Evolutionary conservation across 805 yeast species (phyloP).

Genomic region (Candida peoriensis): DNA sequence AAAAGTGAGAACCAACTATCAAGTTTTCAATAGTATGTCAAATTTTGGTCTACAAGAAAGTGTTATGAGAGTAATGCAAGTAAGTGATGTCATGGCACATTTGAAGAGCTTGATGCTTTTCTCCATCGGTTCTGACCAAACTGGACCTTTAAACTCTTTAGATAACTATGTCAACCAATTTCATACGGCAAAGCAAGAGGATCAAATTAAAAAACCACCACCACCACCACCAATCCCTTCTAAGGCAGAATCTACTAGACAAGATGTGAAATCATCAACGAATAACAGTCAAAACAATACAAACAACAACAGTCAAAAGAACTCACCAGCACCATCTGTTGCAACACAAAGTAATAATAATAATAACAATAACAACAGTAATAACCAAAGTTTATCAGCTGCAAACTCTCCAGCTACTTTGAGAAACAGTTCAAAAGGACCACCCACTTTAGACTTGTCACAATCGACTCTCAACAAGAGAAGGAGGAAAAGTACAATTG

Average conservation of each 20-base stretch:
- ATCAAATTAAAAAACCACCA: slow-evolving; percentile 5
- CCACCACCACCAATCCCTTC: not conserved
- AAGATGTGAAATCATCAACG: not conserved
- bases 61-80: slow-evolving; percentile 67
- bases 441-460: slow-evolving; percentile 25
- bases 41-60: slow-evolving; percentile 60
- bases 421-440: slow-evolving; percentile 8
- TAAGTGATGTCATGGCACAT: slow-evolving; percentile 73
- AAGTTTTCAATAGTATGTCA: slow-evolving; percentile 43
- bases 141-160: slow-evolving; percentile 53
- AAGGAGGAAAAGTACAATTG: slow-evolving; percentile 25
- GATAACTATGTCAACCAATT: slow-evolving; percentile 31
- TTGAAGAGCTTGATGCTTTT: slow-evolving; percentile 60
- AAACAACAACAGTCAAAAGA: slow-evolving; percentile 1
- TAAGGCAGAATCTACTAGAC: not conserved
- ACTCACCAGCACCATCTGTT: slow-evolving; percentile 2
- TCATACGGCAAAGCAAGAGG: slow-evolving; percentile 4
- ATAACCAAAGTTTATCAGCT: no score
- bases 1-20: slow-evolving; percentile 32
- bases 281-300: not conserved
- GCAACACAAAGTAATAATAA: not conserved
- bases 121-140: slow-evolving; percentile 41
- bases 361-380: no score
- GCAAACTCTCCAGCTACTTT: not conserved
- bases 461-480: slow-evolving; percentile 31